These are phyloP conservation scores for Yamagishiella unicocca DNA, from an alignment of 139 green algal species.

Conservation along the genomic window DNA sequence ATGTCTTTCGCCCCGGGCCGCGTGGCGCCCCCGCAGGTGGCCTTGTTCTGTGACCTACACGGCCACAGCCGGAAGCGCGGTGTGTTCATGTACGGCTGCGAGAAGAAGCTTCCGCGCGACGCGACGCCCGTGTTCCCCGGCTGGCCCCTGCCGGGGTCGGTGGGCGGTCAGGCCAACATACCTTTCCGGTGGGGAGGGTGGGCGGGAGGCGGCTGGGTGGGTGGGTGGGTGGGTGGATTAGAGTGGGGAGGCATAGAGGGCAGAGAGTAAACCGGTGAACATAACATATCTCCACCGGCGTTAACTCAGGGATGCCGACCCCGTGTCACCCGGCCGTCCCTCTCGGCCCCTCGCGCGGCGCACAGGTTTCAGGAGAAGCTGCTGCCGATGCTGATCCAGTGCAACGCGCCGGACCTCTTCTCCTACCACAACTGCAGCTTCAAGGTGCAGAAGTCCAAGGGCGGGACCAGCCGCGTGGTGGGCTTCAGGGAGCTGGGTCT, in stretches of 20 bases:
- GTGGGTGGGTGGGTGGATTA: no score
- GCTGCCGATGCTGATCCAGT: constrained; percentile 73
- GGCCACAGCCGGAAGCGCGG: constrained; percentile 80
- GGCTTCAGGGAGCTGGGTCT: constrained; percentile 78
- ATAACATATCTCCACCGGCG: no score
- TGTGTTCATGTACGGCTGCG: constrained; percentile 85
- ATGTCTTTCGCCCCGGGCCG: no score
- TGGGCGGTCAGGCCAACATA: constrained; percentile 29
- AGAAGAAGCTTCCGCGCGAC: constrained; percentile 62
- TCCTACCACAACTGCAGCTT: constrained; percentile 69
- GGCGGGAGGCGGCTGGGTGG: not conserved
- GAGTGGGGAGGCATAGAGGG: not conserved
- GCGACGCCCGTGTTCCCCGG: constrained; percentile 18
- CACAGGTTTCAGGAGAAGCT: constrained; percentile 66
- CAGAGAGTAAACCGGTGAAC: no score
- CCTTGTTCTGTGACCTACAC: constrained; percentile 83
- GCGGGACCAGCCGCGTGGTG: constrained; percentile 78
- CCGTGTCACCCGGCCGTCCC: no score
- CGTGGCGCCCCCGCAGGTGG: constrained; percentile 65
- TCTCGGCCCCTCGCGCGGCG: no score
- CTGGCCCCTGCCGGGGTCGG: constrained; percentile 51
- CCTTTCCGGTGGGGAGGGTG: constrained; percentile 28
- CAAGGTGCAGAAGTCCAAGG: constrained; percentile 79
- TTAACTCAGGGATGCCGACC: no score
- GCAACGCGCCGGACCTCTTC: constrained; percentile 74